A percentile compares a stretch with the other conserved stretches of the same genome.
Conservation (phyloP, 768 basidiomycete genomes). For the Tubosaeta sp. region DNA sequence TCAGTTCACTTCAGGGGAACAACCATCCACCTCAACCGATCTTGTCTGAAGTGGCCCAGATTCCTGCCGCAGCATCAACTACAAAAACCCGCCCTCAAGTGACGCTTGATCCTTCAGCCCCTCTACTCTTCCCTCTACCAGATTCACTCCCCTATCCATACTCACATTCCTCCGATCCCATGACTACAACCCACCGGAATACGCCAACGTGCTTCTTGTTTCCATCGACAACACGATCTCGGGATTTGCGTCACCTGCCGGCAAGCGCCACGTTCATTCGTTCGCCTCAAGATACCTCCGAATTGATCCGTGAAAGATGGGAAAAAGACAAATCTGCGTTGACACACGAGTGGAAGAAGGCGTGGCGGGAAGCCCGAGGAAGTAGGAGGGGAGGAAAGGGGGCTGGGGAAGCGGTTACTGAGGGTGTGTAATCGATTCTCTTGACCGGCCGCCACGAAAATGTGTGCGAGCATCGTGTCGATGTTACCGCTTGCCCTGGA, state of each 20-base stretch:
- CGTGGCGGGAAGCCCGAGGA: slow-evolving; percentile 73
- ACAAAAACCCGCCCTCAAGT: slow-evolving; percentile 17
- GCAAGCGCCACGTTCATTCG: slow-evolving; percentile 16
- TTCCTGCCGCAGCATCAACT: slow-evolving; percentile 1
- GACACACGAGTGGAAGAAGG: slow-evolving; percentile 74
- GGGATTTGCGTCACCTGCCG: slow-evolving; percentile 41
- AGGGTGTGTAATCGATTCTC: background rate
- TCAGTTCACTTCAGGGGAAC: slow-evolving; percentile 3
- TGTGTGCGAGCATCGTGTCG: background rate
- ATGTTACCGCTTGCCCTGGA: background rate
- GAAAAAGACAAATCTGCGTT: slow-evolving; percentile 63
- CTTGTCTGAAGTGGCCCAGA: slow-evolving; percentile 1
- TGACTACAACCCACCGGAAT: background rate
- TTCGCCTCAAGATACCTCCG: slow-evolving; percentile 28
- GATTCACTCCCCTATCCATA: slow-evolving; percentile 18
- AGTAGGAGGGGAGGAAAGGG: slow-evolving; percentile 50
- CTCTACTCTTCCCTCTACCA: slow-evolving; percentile 60
- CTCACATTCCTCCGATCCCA: slow-evolving; percentile 11
- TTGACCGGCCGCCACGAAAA: background rate
- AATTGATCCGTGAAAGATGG: slow-evolving; percentile 60
- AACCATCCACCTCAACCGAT: background rate
- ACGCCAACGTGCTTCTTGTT: slow-evolving; percentile 24
- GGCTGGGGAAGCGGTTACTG: slow-evolving; percentile 28
- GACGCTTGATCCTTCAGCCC: slow-evolving; percentile 48
- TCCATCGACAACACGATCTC: slow-evolving; percentile 40